Conservation (phyloP, 1,284 basidiomycete genomes). For the Moniliella sp. region DNA sequence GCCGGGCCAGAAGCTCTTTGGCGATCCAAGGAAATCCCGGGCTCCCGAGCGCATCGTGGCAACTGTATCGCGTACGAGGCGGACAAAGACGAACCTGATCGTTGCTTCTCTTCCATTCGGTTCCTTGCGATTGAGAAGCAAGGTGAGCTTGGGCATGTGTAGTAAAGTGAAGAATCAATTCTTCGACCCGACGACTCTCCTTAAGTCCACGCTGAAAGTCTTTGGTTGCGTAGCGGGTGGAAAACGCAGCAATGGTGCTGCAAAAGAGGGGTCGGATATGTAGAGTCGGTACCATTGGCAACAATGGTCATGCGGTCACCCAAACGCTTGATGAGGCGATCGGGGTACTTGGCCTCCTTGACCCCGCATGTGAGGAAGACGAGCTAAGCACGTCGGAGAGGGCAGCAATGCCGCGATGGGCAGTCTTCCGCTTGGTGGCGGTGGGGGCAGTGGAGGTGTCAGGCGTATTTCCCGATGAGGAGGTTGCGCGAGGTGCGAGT, state of each 20-base stretch:
- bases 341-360: conserved; percentile 20
- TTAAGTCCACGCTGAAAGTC: conserved; percentile 43
- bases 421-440: no score
- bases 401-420: no score
- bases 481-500: no score
- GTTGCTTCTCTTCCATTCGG: conserved; percentile 69
- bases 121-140: conserved; percentile 47
- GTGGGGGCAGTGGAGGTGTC: no score
- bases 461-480: no score
- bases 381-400: no score
- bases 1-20: conserved; percentile 48
- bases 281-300: conserved; percentile 25
- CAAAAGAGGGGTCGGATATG: conserved; percentile 20
- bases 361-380: no score
- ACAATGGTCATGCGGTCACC: conserved; percentile 22
- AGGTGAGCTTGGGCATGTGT: conserved; percentile 43
- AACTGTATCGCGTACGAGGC: conserved; percentile 60
- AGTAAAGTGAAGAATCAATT: conserved; percentile 83
- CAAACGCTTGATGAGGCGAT: conserved; percentile 26
- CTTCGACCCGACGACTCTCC: conserved; percentile 87
- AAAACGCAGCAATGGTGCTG: conserved; percentile 25
- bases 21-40: no score
- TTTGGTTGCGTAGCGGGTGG: conserved; percentile 22
- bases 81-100: conserved; percentile 72
- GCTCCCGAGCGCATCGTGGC: conserved; percentile 17